Evolutionary conservation across 495 filamentous ascomycete genomes (phyloP).

Genomic region (Oidiodendron maius): DNA sequence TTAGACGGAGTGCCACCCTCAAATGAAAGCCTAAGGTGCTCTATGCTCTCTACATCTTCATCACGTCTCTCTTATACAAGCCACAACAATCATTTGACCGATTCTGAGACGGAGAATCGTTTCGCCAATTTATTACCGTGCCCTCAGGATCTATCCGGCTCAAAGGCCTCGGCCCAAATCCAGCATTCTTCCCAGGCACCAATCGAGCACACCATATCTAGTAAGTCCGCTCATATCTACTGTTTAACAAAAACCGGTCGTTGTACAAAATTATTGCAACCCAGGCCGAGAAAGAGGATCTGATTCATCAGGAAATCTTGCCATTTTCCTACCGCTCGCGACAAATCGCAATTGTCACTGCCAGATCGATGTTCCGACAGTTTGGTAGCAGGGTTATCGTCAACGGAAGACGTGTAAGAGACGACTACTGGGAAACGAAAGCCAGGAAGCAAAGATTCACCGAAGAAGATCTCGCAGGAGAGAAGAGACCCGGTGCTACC

Average conservation of each 20-base stretch:
- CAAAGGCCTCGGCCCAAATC: no score
- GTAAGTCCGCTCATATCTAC: conserved; percentile 95
- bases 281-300: conserved; percentile 91
- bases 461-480: conserved; percentile 91
- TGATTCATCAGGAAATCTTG: conserved; percentile 90
- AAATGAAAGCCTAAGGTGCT: no score
- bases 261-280: conserved; percentile 97
- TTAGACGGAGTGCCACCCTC: no score
- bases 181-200: no score
- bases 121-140: no score
- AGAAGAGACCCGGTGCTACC: conserved; percentile 89
- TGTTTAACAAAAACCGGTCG: conserved; percentile 99
- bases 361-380: conserved; percentile 97
- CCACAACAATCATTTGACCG: no score
- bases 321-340: conserved; percentile 97
- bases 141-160: no score
- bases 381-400: conserved; percentile 95
- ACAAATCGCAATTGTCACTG: conserved; percentile 97
- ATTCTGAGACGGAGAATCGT: no score
- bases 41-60: no score
- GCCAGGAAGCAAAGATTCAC: conserved; percentile 97
- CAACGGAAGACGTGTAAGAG: conserved; percentile 82
- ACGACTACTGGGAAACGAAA: conserved; percentile 98
- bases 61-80: no score
- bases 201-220: no score